Evolutionary conservation across 495 filamentous ascomycete genomes (phyloP).

Genomic region (Penicillium turbatum): DNA sequence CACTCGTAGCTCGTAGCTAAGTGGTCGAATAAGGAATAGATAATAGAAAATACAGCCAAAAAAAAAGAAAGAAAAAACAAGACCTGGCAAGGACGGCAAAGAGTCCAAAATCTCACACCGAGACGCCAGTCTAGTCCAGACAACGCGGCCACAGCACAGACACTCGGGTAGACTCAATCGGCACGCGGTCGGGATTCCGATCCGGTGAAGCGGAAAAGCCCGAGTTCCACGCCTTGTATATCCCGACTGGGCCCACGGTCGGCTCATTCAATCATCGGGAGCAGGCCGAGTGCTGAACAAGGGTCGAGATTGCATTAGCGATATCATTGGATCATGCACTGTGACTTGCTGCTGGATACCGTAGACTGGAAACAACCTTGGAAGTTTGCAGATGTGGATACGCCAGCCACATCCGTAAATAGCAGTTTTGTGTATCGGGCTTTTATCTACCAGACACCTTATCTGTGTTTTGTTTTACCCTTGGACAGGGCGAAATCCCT

Average conservation of each 20-base stretch:
- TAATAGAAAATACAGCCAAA: no score
- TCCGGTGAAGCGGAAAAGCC: constrained; percentile 23
- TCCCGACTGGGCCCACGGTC: constrained; percentile 20
- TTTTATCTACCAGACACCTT: background rate
- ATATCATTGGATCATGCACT: no score
- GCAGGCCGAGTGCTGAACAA: background rate
- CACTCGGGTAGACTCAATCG: constrained; percentile 23
- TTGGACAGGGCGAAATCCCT: background rate
- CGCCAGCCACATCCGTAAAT: background rate
- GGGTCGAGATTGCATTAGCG: background rate
- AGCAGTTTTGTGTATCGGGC: background rate
- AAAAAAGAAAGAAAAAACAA: background rate
- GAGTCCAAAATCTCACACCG: constrained; percentile 3
- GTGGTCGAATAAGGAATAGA: no score
- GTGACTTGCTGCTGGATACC: no score
- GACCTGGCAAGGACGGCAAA: background rate
- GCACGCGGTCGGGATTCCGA: constrained; percentile 26
- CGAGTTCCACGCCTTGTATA: constrained; percentile 8
- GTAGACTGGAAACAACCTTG: background rate
- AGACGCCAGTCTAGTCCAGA: constrained; percentile 5
- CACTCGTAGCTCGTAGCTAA: no score
- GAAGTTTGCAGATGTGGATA: background rate
- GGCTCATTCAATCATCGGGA: background rate
- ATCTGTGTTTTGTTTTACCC: constrained; percentile 1
- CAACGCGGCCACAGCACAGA: constrained; percentile 3